Evolutionary conservation across 2,329 filamentous ascomycete species (phyloP), one percentile per base, ranked within the genome.

Genomic region (Cladosporium phlei): DNA sequence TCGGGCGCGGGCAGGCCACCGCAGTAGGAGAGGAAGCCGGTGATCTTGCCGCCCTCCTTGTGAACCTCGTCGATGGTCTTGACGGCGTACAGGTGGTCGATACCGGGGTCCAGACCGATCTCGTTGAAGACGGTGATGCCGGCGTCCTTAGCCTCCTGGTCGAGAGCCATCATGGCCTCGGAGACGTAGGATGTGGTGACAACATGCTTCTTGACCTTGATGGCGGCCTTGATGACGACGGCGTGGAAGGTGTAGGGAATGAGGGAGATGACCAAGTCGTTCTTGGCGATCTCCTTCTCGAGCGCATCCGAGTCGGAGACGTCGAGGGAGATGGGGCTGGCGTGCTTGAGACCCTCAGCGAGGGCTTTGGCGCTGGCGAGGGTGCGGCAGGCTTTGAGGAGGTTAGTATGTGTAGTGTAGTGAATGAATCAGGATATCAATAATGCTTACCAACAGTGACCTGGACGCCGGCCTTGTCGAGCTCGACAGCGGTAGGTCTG

Each of bases 81-180:
- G 67, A 96, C 80, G 37, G 90, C 90, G 65, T 91, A 86, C 48
- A 85, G 70, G 66, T 86, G 82, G 64, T 88, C 84, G 55, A 88
- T 80, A 64, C 83, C 83, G 21, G 83, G 83, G 66, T 86, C 83
- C 33, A 75, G 67, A 52, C 88, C 88, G 64, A 95, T 94, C 78
- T 97, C 91, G 72, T 97, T 96, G 86, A 96, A 90, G 65, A 96
- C 90, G 9, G 88, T 95, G 65, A 96, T 96, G 52, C 89, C 90
- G 14, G 91, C 91, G 53, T 85, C 86, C 77, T 95, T 95, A 66
- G 79, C 82, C 59, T 85, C 74, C 59, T 82, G 75, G 61, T 96
- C 85, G 40, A 97, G 81, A 74, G 90, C 91, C 72, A 84, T 70
- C 89, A 96, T 96, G 55, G 88, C 87, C 3, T 88, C 88, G 4